phyloP scores from a whole-genome alignment of 2,329 filamentous ascomycete species.

The Colletotrichum magnum region DNA sequence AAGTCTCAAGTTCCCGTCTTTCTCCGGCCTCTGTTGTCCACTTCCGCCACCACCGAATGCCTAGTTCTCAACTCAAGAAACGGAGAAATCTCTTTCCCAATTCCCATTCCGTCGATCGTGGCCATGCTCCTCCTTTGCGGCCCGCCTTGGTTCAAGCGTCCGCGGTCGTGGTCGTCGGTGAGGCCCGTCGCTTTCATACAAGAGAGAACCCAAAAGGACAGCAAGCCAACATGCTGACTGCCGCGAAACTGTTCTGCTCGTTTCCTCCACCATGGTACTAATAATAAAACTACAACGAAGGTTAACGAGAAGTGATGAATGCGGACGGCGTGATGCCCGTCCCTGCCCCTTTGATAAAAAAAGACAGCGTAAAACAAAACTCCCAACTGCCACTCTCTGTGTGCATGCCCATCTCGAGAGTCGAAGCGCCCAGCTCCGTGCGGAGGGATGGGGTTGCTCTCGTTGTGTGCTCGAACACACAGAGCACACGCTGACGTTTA shows the following conservation, averaged over 20 bases:
- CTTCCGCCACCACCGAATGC: neutral
- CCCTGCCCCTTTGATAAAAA: conserved; percentile 13
- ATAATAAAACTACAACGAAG: conserved; percentile 35
- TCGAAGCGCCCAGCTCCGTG: neutral
- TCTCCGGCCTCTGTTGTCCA: neutral
- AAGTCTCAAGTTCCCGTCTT: neutral
- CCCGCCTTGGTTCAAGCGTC: neutral
- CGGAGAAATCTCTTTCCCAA: neutral
- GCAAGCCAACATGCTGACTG: conserved; percentile 4
- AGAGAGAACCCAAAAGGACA: neutral
- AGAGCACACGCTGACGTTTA: conserved; percentile 16
- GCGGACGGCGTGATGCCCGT: conserved; percentile 6
- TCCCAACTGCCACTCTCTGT: conserved; percentile 25
- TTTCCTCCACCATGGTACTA: conserved; percentile 2
- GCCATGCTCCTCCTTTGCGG: neutral
- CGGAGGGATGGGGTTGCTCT: neutral
- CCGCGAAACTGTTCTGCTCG: neutral
- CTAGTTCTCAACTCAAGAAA: conserved; percentile 8
- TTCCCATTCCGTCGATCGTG: neutral
- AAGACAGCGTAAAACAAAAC: conserved; percentile 21
- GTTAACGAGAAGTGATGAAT: conserved; percentile 31
- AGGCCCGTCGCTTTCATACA: neutral
- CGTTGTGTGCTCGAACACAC: conserved; percentile 9
- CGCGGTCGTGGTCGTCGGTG: neutral
- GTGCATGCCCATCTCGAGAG: conserved; percentile 23